These are phyloP conservation scores for Phragmites australis DNA, from an alignment of 176 grass and related monocot species.

Conservation along the genomic window DNA sequence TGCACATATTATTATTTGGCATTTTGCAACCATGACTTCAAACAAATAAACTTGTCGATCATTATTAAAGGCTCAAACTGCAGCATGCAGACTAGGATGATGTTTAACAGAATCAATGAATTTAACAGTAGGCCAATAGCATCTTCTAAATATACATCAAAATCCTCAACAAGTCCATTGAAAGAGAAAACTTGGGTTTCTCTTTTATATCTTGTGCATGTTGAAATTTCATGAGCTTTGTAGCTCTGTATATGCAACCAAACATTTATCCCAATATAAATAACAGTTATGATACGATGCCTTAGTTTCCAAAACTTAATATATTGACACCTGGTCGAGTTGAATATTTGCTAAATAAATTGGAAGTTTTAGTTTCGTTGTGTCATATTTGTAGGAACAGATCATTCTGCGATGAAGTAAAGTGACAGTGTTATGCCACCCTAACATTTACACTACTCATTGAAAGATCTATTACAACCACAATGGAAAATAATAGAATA, in stretches of 20 bases:
- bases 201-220: background rate
- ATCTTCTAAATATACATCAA: background rate
- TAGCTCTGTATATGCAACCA: background rate
- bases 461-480: background rate
- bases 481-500: background rate
- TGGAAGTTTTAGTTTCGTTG: background rate
- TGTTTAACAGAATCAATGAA: constrained; percentile 16
- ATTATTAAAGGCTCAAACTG: background rate
- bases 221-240: constrained; percentile 4
- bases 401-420: background rate
- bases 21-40: background rate
- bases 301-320: constrained; percentile 4
- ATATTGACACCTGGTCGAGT: background rate
- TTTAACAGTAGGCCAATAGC: background rate
- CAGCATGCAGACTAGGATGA: constrained; percentile 10
- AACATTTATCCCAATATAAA: background rate
- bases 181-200: background rate
- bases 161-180: background rate
- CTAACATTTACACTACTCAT: constrained; percentile 3
- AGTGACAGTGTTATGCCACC: background rate
- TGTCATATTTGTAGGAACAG: background rate
- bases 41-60: constrained; percentile 11
- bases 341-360: constrained; percentile 5
- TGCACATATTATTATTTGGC: background rate
- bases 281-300: background rate